phyloP scores from a whole-genome alignment of 2,329 filamentous ascomycete species.

The Trichophyton schoenleinii region DNA sequence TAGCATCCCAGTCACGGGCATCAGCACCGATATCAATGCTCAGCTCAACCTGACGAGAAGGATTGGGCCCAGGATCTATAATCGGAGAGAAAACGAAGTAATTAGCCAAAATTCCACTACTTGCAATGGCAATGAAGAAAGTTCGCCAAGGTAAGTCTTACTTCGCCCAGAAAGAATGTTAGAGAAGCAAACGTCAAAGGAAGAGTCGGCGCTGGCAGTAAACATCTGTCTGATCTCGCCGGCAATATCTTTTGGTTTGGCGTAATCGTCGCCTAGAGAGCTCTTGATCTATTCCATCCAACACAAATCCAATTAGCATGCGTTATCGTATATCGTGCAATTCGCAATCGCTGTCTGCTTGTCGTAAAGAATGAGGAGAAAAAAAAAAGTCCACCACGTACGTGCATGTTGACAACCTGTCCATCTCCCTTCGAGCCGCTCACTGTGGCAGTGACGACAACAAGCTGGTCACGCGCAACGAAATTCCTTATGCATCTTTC shows the following conservation, averaged over 20 bases:
- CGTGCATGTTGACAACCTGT: slow-evolving; percentile 86
- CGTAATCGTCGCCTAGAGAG: slow-evolving; percentile 91
- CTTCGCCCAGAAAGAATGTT: slow-evolving; percentile 57
- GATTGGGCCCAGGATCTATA: slow-evolving; percentile 31
- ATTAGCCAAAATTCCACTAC: not conserved
- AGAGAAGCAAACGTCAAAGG: slow-evolving; percentile 94
- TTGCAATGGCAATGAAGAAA: not conserved
- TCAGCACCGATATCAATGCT: slow-evolving; percentile 95
- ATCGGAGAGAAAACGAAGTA: not conserved
- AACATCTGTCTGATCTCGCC: slow-evolving; percentile 91
- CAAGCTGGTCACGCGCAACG: slow-evolving; percentile 77
- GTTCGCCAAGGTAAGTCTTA: slow-evolving; percentile 36
- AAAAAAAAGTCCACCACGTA: slow-evolving; percentile 35
- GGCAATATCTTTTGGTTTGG: slow-evolving; percentile 74
- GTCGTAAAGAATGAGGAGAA: not conserved
- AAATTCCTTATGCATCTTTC: slow-evolving; percentile 96
- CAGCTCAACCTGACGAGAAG: slow-evolving; percentile 66
- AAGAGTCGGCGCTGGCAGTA: slow-evolving; percentile 79
- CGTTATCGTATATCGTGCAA: slow-evolving; percentile 28
- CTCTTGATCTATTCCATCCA: slow-evolving; percentile 63
- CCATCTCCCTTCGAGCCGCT: slow-evolving; percentile 82
- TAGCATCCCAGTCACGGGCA: slow-evolving; percentile 94
- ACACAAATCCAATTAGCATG: not conserved
- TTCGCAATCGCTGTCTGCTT: not conserved
- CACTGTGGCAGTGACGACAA: slow-evolving; percentile 85